phyloP scores from a whole-genome alignment of 768 basidiomycete genomes.

The Hebeloma cylindrosporum region DNA sequence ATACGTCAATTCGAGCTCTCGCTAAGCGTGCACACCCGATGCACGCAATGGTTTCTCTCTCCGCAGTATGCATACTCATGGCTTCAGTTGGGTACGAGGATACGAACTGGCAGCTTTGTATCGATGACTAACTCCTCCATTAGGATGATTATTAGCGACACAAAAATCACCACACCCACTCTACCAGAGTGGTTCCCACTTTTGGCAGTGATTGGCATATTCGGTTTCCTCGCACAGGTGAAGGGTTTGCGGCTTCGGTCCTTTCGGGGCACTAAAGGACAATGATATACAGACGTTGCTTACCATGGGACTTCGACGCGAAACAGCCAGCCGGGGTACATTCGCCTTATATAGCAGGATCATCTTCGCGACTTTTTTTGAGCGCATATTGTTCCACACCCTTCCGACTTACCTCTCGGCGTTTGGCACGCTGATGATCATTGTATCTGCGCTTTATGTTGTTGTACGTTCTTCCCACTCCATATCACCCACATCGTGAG shows the following conservation, averaged over 20 bases:
- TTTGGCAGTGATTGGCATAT: conserved; percentile 47
- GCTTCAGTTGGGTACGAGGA: conserved; percentile 37
- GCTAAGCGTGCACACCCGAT: conserved; percentile 75
- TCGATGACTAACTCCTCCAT: background rate
- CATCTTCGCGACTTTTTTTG: conserved; percentile 64
- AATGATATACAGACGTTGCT: conserved; percentile 54
- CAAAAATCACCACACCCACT: conserved; percentile 46
- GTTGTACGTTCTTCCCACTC: conserved; percentile 54
- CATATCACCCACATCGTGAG: no score
- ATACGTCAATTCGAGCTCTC: conserved; percentile 55
- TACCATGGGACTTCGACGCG: conserved; percentile 12
- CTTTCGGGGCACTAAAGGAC: conserved; percentile 25
- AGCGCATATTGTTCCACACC: conserved; percentile 62
- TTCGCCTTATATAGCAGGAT: conserved; percentile 58
- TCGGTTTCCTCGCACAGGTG: conserved; percentile 54
- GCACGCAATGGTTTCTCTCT: conserved; percentile 70
- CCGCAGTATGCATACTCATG: conserved; percentile 50
- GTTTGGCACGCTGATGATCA: conserved; percentile 62
- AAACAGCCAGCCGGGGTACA: conserved; percentile 36
- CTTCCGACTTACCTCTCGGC: conserved; percentile 57
- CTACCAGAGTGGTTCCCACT: conserved; percentile 43
- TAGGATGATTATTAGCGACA: conserved; percentile 44
- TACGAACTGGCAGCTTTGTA: background rate
- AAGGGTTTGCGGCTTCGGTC: background rate
- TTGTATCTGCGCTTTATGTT: conserved; percentile 60